Conservation (phyloP, 768 basidiomycete species). For the Gyrodon lividus region DNA sequence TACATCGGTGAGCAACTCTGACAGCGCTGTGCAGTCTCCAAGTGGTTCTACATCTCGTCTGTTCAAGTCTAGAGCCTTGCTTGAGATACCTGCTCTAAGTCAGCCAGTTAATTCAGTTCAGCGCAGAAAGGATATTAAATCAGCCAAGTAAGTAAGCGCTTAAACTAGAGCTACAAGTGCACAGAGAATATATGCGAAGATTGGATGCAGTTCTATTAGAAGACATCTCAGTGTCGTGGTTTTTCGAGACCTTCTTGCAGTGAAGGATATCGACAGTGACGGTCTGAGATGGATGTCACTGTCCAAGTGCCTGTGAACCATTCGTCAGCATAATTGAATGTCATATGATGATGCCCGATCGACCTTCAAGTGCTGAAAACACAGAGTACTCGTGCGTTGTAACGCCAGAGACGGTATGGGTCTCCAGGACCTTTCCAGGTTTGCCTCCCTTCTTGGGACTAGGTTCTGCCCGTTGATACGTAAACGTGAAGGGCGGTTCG, state of each 20-base stretch:
- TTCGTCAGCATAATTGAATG: conserved; percentile 1
- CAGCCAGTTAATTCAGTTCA: conserved; percentile 1
- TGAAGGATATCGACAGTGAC: conserved; percentile 84
- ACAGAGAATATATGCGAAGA: conserved; percentile 15
- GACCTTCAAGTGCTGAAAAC: conserved; percentile 88
- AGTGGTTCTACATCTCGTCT: conserved; percentile 94
- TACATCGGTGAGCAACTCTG: not conserved
- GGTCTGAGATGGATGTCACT: conserved; percentile 88
- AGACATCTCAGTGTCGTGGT: conserved; percentile 19
- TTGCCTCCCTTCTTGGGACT: conserved; percentile 65
- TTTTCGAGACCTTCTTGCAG: conserved; percentile 53
- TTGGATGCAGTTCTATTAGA: conserved; percentile 9
- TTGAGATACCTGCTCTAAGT: not conserved
- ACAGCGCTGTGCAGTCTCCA: conserved; percentile 60
- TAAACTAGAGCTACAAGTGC: conserved; percentile 27
- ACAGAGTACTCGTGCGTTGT: conserved; percentile 80
- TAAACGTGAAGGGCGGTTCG: conserved; percentile 94
- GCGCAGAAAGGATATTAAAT: not conserved
- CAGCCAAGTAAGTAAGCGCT: not conserved
- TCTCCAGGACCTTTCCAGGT: conserved; percentile 80
- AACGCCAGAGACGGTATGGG: conserved; percentile 84
- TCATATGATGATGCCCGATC: conserved; percentile 14
- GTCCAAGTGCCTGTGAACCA: conserved; percentile 75
- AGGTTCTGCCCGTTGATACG: conserved; percentile 83
- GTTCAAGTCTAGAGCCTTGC: conserved; percentile 59